These are phyloP conservation scores for Pseudocercospora eumusae DNA, from an alignment of 2,329 filamentous ascomycete genomes.

Conservation along the genomic window DNA sequence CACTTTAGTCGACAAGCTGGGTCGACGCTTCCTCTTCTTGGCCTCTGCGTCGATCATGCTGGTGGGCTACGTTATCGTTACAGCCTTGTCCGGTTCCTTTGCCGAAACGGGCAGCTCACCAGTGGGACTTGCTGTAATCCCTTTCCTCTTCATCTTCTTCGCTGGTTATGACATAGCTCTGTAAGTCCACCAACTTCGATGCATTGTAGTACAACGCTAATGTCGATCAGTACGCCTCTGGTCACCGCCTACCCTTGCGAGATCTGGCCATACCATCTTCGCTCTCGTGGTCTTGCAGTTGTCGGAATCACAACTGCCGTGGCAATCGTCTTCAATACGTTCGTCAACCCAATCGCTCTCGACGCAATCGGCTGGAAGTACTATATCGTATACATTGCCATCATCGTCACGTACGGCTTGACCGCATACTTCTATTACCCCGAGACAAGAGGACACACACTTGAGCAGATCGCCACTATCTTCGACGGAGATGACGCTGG, in stretches of 20 bases:
- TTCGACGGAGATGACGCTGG: constrained; percentile 41
- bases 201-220: background rate
- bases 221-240: constrained; percentile 33
- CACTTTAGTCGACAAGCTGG: constrained; percentile 46
- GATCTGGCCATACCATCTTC: constrained; percentile 40
- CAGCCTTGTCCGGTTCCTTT: constrained; percentile 40
- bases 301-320: constrained; percentile 28
- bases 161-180: constrained; percentile 44
- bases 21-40: constrained; percentile 49
- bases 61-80: constrained; percentile 39
- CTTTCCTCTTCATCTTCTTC: constrained; percentile 49
- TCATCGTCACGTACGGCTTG: constrained; percentile 31
- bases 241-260: constrained; percentile 40
- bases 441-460: constrained; percentile 29
- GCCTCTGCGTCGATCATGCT: constrained; percentile 49
- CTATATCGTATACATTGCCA: constrained; percentile 48
- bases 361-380: constrained; percentile 46
- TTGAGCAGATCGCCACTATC: constrained; percentile 49
- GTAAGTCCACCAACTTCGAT: constrained; percentile 9
- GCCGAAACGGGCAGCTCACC: constrained; percentile 36
- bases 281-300: constrained; percentile 32
- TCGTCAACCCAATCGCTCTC: constrained; percentile 49
- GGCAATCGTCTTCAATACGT: constrained; percentile 39
- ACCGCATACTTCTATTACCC: constrained; percentile 28
- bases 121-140: constrained; percentile 44